Conservation (phyloP, 2,329 filamentous ascomycete genomes). For the Aspergillus awamori region DNA sequence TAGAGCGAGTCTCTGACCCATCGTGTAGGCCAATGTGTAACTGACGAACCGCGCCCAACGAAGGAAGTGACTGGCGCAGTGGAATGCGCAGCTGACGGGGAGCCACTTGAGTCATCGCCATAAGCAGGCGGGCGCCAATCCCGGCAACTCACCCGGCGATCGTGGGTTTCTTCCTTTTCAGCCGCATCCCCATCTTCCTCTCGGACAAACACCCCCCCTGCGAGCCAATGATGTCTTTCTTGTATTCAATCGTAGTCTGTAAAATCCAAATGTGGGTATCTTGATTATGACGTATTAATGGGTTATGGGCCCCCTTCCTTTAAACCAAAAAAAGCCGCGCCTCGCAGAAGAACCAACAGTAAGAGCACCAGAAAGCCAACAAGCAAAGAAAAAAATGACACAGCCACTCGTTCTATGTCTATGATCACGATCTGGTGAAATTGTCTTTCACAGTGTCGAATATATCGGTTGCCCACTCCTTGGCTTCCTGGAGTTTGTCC, state of each 20-base stretch:
- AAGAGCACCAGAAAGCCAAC: background rate
- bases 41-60: background rate
- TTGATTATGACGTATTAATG: background rate
- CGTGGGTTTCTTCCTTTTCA: background rate
- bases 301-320: background rate
- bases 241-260: background rate
- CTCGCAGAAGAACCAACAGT: constrained; percentile 2
- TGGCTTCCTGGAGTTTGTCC: constrained; percentile 38
- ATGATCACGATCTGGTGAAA: constrained; percentile 15
- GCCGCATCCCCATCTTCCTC: background rate
- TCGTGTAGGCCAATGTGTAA: background rate
- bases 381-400: background rate
- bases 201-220: background rate
- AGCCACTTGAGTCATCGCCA: constrained; percentile 1
- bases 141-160: background rate
- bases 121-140: background rate
- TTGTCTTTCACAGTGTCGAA: constrained; percentile 36
- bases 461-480: constrained; percentile 40
- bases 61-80: background rate
- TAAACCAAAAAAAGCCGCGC: background rate
- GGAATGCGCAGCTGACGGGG: background rate
- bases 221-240: background rate
- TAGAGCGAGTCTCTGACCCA: background rate
- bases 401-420: constrained; percentile 4
- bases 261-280: background rate